A percentile compares a stretch with the other conserved stretches of the same genome.
phyloP scores from a whole-genome alignment of 805 yeast species.

The Saturnispora besseyi region DNA sequence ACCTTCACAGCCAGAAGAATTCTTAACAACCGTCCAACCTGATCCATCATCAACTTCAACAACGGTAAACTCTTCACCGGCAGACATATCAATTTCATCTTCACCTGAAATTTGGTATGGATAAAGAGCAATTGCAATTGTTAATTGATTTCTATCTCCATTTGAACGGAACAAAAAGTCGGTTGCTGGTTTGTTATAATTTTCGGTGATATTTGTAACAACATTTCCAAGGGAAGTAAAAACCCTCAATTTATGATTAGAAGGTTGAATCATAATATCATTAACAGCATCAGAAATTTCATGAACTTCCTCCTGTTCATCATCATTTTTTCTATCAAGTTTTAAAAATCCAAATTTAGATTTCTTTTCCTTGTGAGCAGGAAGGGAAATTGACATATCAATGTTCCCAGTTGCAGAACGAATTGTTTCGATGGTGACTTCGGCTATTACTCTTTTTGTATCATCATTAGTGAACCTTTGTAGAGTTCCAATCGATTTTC shows the following conservation, averaged over 20 bases:
- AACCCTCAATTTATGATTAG: conserved; percentile 19
- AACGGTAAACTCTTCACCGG: conserved; percentile 55
- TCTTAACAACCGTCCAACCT: conserved; percentile 78
- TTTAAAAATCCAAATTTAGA: conserved; percentile 38
- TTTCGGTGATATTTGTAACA: conserved; percentile 9
- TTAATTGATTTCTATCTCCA: neutral
- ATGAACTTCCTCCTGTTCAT: conserved; percentile 20
- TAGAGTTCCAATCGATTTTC: conserved; percentile 42
- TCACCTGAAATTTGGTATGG: conserved; percentile 58
- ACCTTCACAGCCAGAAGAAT: conserved; percentile 45
- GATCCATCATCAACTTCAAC: conserved; percentile 73
- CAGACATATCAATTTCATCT: conserved; percentile 59
- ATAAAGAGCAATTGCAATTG: conserved; percentile 44
- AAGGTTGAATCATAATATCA: conserved; percentile 16
- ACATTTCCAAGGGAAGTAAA: conserved; percentile 21
- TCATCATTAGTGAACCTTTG: conserved; percentile 66
- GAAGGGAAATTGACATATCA: conserved; percentile 53
- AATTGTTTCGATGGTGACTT: conserved; percentile 85
- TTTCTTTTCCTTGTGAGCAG: conserved; percentile 46
- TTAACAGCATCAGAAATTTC: conserved; percentile 24
- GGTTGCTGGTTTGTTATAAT: conserved; percentile 10
- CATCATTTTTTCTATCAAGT: conserved; percentile 11
- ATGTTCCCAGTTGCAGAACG: conserved; percentile 74
- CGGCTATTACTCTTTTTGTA: conserved; percentile 60
- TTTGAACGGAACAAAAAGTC: neutral